A percentile compares a stretch with the other conserved stretches of the same genome.
These are phyloP conservation scores for Microdochium paspali DNA, from an alignment of 2,329 filamentous ascomycete species.

Conservation along the genomic window DNA sequence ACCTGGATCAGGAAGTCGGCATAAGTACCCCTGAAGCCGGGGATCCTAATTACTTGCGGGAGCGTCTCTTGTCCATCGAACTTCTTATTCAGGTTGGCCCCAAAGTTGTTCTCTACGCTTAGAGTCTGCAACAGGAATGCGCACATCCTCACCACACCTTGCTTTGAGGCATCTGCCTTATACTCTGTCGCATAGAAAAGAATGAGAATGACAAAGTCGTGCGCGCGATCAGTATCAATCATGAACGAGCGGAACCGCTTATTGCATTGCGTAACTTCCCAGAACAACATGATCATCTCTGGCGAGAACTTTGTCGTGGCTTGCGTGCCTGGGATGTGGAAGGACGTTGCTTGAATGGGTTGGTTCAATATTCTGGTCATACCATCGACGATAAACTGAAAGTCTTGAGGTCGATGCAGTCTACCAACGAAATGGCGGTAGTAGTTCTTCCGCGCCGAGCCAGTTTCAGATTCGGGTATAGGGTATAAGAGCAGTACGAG, in stretches of 20 bases:
- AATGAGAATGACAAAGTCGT: conserved; percentile 85
- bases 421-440: conserved; percentile 89
- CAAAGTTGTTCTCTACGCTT: conserved; percentile 87
- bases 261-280: conserved; percentile 96
- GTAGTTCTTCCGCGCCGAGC: conserved; percentile 69
- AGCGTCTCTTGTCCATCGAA: conserved; percentile 87
- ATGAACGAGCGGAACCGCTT: conserved; percentile 95
- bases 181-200: conserved; percentile 91
- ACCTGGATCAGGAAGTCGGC: conserved; percentile 89
- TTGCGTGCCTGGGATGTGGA: conserved; percentile 81
- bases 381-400: conserved; percentile 92
- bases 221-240: conserved; percentile 85
- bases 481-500: conserved; percentile 79
- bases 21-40: conserved; percentile 81
- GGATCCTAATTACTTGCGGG: conserved; percentile 70
- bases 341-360: conserved; percentile 78
- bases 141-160: conserved; percentile 92
- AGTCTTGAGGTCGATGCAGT: conserved; percentile 87
- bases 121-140: conserved; percentile 93
- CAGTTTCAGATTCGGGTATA: conserved; percentile 65
- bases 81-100: conserved; percentile 75
- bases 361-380: conserved; percentile 91
- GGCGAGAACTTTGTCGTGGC: conserved; percentile 77
- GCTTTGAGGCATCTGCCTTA: conserved; percentile 75
- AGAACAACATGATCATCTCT: conserved; percentile 94